Evolutionary conservation across 1,284 basidiomycete species (phyloP), one percentile per base, ranked within the genome.

Genomic region (Leucoagaricus sp.): DNA sequence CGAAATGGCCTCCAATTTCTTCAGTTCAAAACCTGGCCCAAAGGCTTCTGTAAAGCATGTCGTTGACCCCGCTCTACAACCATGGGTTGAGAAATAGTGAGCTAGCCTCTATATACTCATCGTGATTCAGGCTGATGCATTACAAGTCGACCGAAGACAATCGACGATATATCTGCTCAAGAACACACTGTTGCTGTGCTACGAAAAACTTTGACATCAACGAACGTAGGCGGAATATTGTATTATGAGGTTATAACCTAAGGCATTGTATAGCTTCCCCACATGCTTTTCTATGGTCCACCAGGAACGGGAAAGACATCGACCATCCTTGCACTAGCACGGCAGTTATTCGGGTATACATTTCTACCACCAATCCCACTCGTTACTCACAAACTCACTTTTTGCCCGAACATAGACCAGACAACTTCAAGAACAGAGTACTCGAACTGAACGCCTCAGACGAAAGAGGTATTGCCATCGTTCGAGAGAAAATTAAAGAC

Each of bases 261-360:
- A 61, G 65, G 46, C n/a, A 33, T 15, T 10, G 13, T 53, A 6
- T 69, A 99, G 96, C 82, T 99, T 46, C 96, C 97, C 1, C 97
- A 99, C 69, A 99, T 99, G 96, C 80, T 99, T 50, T 99, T 99
- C 79, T 99, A 99, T 65, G 97, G 97, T 0, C 97, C 97, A 17
- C 97, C 97, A 8, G 97, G 97, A 28, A 99, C 97, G 6, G 97
- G 97, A 49, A 99, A 99, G 74, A 99, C 97, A 13, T 97, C 94
- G 36, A 98, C 97, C 0, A 99, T 99, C 64, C 86, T 99, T 13
- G 97, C 97, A 12, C 79, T 99, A 38, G 82, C 97, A 42, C 81
- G 96, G 49, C 95, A 99, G 72, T 82, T 99, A 15, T 99, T 96
- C 69, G 97, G 97, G 93, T 94, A 60, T 59, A 83, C 33, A 28